A percentile compares a stretch with the other conserved stretches of the same genome.
phyloP scores from a whole-genome alignment of 108 stramenopile genomes.

The Skeletonema grethae region DNA sequence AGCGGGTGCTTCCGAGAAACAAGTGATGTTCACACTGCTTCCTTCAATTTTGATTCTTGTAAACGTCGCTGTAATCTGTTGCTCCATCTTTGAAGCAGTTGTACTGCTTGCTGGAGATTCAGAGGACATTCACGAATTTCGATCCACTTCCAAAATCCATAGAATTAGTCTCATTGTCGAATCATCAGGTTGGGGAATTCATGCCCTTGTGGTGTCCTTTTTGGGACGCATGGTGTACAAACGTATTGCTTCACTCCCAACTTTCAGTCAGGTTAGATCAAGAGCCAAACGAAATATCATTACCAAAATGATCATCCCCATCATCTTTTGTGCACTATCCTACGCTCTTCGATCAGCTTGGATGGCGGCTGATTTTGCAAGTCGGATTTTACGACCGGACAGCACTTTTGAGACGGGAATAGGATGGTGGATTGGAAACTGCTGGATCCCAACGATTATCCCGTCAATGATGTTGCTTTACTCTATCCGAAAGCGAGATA shows the following conservation, averaged over 20 bases:
- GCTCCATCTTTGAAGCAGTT: conserved; percentile 28
- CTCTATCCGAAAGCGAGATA: conserved; percentile 54
- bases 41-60: conserved; percentile 27
- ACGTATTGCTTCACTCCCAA: conserved; percentile 40
- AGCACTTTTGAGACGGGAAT: conserved; percentile 30
- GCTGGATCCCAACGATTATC: conserved; percentile 46
- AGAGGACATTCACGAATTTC: conserved; percentile 19
- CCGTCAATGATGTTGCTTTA: conserved; percentile 52
- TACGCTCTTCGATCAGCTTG: conserved; percentile 47
- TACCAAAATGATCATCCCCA: conserved; percentile 51
- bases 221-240: conserved; percentile 29
- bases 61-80: conserved; percentile 20
- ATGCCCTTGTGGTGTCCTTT: conserved; percentile 32
- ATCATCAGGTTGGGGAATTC: conserved; percentile 36
- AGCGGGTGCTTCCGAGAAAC: conserved; percentile 32
- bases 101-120: conserved; percentile 19
- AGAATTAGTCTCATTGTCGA: conserved; percentile 35
- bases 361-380: conserved; percentile 41
- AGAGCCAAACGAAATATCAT: conserved; percentile 27
- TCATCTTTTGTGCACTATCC: conserved; percentile 48
- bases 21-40: conserved; percentile 19
- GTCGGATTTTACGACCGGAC: conserved; percentile 19
- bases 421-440: conserved; percentile 59
- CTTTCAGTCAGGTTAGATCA: conserved; percentile 26
- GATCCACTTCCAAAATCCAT: conserved; percentile 26